These are phyloP conservation scores for Liquidambar formosana DNA, from an alignment of 164 flowering plant genomes.

Conservation along the genomic window DNA sequence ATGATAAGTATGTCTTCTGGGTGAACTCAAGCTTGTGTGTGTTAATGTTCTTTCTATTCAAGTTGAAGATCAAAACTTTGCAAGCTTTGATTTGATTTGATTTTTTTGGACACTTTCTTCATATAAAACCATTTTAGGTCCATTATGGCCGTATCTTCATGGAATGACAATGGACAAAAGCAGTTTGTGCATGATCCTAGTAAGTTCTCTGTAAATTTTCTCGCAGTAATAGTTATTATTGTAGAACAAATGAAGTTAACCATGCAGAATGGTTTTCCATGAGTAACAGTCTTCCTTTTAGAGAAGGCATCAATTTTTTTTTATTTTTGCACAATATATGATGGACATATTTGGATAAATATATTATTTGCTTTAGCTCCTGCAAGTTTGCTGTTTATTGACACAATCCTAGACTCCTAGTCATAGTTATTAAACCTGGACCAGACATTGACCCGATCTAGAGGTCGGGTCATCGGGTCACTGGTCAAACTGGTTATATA, in stretches of 20 bases:
- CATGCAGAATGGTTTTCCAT: neutral
- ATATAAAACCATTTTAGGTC: constrained; percentile 48
- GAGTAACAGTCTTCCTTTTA: neutral
- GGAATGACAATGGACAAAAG: constrained; percentile 99
- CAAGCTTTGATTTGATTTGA: neutral
- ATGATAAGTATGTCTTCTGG: constrained; percentile 65
- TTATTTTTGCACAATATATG: too few relatives aligned
- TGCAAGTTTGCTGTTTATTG: too few relatives aligned
- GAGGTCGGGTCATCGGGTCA: too few relatives aligned
- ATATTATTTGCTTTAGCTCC: too few relatives aligned
- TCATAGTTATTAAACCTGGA: too few relatives aligned
- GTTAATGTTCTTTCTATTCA: neutral
- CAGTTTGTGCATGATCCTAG: constrained; percentile 96
- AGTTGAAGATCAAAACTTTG: neutral
- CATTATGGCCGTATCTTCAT: constrained; percentile 96
- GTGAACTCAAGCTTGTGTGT: constrained; percentile 7
- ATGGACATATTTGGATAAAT: too few relatives aligned
- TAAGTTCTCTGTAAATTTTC: constrained; percentile 38
- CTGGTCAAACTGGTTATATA: too few relatives aligned
- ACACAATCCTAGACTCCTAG: too few relatives aligned
- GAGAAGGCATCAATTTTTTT: too few relatives aligned
- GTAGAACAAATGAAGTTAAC: neutral
- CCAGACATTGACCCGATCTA: too few relatives aligned
- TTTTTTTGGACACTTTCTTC: constrained; percentile 6
- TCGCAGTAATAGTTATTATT: neutral